Conservation (phyloP, 768 basidiomycete genomes). For the Rhizopogon salebrosus region DNA sequence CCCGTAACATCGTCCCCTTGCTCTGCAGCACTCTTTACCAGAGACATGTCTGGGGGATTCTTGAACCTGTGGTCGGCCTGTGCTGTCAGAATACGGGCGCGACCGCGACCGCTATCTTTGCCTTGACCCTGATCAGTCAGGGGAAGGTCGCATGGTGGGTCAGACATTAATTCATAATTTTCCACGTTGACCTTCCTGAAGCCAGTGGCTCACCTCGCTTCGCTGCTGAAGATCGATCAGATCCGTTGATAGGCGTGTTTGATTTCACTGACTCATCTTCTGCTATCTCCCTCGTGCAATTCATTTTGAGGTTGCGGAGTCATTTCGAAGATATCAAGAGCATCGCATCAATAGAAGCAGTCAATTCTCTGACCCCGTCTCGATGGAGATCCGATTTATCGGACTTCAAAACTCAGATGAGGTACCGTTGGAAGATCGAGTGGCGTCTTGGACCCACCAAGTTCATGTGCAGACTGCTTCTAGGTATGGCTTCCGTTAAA, state of each 20-base stretch:
- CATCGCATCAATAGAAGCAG: not conserved
- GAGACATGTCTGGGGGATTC: conserved; percentile 1
- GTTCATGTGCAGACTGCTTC: not conserved
- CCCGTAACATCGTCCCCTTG: not conserved
- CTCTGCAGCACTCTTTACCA: conserved; percentile 3
- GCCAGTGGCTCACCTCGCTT: not conserved
- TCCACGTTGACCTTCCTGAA: not conserved
- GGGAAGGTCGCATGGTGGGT: not conserved
- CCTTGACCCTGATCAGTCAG: not conserved
- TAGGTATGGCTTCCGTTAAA: not conserved
- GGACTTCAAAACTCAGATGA: not conserved
- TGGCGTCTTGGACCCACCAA: not conserved
- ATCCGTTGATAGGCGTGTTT: not conserved
- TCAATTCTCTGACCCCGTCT: not conserved
- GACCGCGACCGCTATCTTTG: not conserved
- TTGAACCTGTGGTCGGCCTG: conserved; percentile 2
- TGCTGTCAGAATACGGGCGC: not conserved
- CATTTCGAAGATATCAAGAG: not conserved
- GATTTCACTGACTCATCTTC: not conserved
- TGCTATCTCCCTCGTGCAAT: not conserved
- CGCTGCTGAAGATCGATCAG: not conserved
- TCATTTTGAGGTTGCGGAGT: not conserved
- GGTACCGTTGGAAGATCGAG: not conserved
- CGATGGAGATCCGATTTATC: not conserved
- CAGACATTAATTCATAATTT: not conserved